Base-by-base conservation (phyloP, 106 monocot genomes). In the Dioscorea dumetorum region DNA sequence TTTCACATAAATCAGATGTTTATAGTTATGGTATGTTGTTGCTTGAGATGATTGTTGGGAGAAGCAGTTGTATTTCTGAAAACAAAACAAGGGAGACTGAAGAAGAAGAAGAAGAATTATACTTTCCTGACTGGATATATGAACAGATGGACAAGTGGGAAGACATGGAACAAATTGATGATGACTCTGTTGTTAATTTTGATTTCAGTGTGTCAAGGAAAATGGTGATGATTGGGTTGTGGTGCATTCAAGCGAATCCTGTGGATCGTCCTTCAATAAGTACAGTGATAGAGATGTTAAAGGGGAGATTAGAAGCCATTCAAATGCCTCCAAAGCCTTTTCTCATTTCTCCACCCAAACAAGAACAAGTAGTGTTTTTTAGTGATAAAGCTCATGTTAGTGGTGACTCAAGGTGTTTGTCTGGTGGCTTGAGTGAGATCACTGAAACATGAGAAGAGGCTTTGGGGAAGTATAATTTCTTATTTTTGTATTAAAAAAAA, bases 181-280 rank as follows among this genome's bases (percentile, higher is more conserved):
- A 32, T 60, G 48, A 71, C 19, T 11, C 14, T 12, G 21, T 61
- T 21, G 41, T 28, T 9, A 48, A 18, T 17, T 66, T 67, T 22
- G 58, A 66, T n/a, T 22, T 17, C 16, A 32, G 1, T 10, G 54
- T 66, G 13, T n/a, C 22, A 11, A 74, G 22, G 35, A 74, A 74
- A 32, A 58, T 74, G 66, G 73, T 34, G 19, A 48, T 74, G 57
- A 57, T 74, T 20, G 73, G 57, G 1, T 33, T 74, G 24, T 74
- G 73, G 73, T 74, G 73, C 73, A 74, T 73, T 16, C 73, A 73
- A 56, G 57, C 34, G 9, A 64, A 64, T 57, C 73, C 73, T 11
- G 17, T 22, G 4, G 24, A 34, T 64, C 63, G 73, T 9, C 73
- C 73, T 33, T 64, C 54, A 4, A 64, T 73, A 17, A 56, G 53